These are phyloP conservation scores for Ceriops zippeliana DNA, from an alignment of 345 rosid genomes.

Conservation along the genomic window DNA sequence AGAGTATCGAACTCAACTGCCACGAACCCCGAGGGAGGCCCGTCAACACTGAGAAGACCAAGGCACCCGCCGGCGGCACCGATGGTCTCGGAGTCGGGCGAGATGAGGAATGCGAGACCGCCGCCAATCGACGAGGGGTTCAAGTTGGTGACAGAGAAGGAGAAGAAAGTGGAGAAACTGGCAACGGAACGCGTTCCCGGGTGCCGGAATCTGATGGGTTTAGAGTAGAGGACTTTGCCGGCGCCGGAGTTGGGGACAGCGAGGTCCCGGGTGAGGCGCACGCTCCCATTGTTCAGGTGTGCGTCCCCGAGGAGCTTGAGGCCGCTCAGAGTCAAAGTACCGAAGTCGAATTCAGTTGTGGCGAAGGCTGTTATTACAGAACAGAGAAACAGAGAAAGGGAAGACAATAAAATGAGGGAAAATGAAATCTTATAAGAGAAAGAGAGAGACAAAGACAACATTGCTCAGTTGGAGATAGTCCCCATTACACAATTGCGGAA, in stretches of 20 bases:
- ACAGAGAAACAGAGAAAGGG: conserved; percentile 33
- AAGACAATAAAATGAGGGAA: conserved; percentile 14
- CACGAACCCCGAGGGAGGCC: conserved; percentile 50
- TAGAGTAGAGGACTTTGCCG: conserved; percentile 69
- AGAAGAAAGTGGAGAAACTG: conserved; percentile 82
- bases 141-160: conserved; percentile 66
- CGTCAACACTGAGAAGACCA: conserved; percentile 49
- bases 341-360: conserved; percentile 60
- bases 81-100: conserved; percentile 58
- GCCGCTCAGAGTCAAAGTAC: conserved; percentile 62
- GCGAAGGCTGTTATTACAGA: conserved; percentile 23
- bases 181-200: conserved; percentile 45
- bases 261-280: conserved; percentile 80
- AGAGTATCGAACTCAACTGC: conserved; percentile 95
- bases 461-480: conserved; percentile 22
- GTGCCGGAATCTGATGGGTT: conserved; percentile 70
- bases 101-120: conserved; percentile 83
- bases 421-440: conserved; percentile 16
- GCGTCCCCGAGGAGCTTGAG: conserved; percentile 89
- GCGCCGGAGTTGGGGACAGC: conserved; percentile 79
- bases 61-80: conserved; percentile 78
- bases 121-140: conserved; percentile 95
- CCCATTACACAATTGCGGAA: neutral
- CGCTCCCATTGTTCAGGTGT: conserved; percentile 71
- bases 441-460: conserved; percentile 29